Evolutionary conservation across 2,329 filamentous ascomycete species (phyloP).

Genomic region (Aspergillus aculeatus): DNA sequence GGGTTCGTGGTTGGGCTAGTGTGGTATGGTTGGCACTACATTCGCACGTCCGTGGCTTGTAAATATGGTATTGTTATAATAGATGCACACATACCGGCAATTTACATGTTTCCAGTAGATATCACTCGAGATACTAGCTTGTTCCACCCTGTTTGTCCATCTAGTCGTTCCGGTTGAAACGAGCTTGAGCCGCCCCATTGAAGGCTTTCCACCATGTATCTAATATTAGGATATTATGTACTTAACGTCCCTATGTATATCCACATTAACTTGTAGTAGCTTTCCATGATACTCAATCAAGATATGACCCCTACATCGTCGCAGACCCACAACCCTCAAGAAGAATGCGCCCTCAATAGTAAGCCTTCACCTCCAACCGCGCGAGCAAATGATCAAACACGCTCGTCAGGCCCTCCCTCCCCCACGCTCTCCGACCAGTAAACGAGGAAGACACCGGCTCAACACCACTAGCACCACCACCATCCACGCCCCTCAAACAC

Average conservation of each 20-base stretch:
- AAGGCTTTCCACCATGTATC: too few relatives aligned
- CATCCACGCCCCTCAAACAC: conserved; percentile 65
- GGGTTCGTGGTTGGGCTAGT: too few relatives aligned
- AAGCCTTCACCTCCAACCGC: conserved; percentile 68
- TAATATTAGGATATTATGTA: too few relatives aligned
- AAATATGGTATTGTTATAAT: not conserved
- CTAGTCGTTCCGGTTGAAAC: too few relatives aligned
- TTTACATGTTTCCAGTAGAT: not conserved
- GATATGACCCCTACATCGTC: not conserved
- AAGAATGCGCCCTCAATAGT: conserved; percentile 49
- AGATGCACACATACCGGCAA: not conserved
- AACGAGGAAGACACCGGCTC: not conserved
- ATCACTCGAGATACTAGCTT: not conserved
- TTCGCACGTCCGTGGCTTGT: not conserved
- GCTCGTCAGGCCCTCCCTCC: conserved; percentile 49
- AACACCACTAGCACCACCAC: conserved; percentile 44
- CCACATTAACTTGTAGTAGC: too few relatives aligned
- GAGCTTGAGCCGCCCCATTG: too few relatives aligned
- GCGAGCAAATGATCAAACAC: conserved; percentile 67
- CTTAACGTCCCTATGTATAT: too few relatives aligned
- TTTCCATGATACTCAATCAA: too few relatives aligned
- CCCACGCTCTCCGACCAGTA: not conserved
- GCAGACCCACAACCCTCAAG: not conserved
- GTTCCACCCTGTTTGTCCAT: too few relatives aligned
- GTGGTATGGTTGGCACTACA: too few relatives aligned